Conservation (phyloP, 345 rosid genomes). For the Brassica nigra region DNA sequence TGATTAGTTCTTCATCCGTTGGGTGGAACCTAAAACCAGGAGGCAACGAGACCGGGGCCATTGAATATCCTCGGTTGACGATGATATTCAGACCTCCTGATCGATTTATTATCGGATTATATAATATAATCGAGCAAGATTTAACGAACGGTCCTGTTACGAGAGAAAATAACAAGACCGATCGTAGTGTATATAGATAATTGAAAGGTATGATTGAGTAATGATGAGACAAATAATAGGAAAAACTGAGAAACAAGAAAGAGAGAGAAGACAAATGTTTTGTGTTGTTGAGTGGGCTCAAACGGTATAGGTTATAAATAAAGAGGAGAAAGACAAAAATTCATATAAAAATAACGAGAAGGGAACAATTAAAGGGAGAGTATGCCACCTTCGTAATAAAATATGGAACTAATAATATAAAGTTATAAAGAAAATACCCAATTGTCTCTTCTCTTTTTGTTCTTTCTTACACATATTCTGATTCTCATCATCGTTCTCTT, state of each 20-base stretch:
- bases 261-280: conserved; percentile 21
- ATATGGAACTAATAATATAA: conserved; percentile 8
- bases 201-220: not conserved
- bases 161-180: not conserved
- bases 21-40: conserved; percentile 86
- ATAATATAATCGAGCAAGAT: not conserved
- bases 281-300: conserved; percentile 13
- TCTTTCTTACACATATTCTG: conserved; percentile 38
- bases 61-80: conserved; percentile 16
- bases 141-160: not conserved
- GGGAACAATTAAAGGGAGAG: not conserved
- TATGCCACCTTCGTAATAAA: not conserved
- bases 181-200: not conserved
- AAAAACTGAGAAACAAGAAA: not conserved
- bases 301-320: conserved; percentile 23
- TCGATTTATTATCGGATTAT: not conserved
- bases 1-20: conserved; percentile 75
- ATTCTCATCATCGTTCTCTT: conserved; percentile 28
- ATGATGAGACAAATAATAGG: not conserved
- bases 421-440: conserved; percentile 6
- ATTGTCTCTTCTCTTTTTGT: conserved; percentile 35
- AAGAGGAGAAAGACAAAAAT: conserved; percentile 19
- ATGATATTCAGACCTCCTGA: not conserved
- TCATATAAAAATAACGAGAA: conserved; percentile 1
- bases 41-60: conserved; percentile 76